Base-by-base conservation (phyloP, 2,329 filamentous ascomycete species). In the Periglandula ipomoeae region DNA sequence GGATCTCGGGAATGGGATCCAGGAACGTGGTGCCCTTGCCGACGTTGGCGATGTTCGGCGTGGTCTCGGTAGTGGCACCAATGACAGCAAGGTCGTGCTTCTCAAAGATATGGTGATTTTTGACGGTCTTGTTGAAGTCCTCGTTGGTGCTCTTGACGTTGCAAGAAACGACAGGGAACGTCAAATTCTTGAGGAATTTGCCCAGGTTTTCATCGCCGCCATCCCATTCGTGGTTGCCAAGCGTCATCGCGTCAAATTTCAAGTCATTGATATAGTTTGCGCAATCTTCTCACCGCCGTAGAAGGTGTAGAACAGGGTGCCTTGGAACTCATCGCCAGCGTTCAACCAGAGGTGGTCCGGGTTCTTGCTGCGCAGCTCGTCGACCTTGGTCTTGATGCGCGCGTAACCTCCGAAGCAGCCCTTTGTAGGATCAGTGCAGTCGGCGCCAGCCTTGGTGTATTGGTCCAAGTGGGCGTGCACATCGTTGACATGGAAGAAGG, bases 401-500 rank as follows among this genome's bases (percentile, higher is more conserved):
- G 81, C 72, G 53, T 84, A 84, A 26, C 82, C 81, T 23, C 81
- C 81, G 50, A 72, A 82, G 63, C 81, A 85, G 38, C 80, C 81
- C 43, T 69, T 66, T 46, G 70, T 63, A 0, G 78, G 73, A 23
- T 71, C 64, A 0, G 71, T 75, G 66, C 81, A 85, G 64, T 84
- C 79, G 10, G 78, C 76, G 48, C 81, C 81, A 0, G 77, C 78
- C 13, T 74, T 72, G 24, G 73, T 69, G 63, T 79, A 85, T 61
- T 84, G 65, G 59, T 84, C 81, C 17, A 85, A 68, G 59, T 85
- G 82, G 13, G 82, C 75, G 60, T 85, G 82, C 13, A 85, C 78
- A 59, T 85, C 81, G 58, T 85, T 85, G 69, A 85, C 73, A 61
- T 85, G 82, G 65, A 83, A 84, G 66, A 84, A 83, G 6, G 80